These are phyloP conservation scores for Chiua virens DNA, from an alignment of 768 basidiomycete species.

Conservation along the genomic window DNA sequence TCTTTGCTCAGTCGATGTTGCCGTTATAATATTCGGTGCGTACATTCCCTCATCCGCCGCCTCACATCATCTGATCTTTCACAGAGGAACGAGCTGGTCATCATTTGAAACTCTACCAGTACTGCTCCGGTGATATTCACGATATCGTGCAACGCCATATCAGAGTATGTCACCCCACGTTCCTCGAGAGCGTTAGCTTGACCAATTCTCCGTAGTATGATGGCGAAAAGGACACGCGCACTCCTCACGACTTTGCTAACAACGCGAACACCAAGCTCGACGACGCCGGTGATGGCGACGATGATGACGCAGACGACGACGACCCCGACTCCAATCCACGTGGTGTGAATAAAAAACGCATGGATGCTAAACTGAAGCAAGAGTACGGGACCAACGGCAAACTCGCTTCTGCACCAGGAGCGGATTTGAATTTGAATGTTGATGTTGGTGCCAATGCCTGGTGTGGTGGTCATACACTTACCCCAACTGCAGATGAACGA, in stretches of 20 bases:
- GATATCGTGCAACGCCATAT: conserved; percentile 70
- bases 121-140: conserved; percentile 70
- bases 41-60: conserved; percentile 19
- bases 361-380: conserved; percentile 30
- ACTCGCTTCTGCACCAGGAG: conserved; percentile 12
- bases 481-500: conserved; percentile 23
- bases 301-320: conserved; percentile 35
- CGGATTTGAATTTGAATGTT: conserved; percentile 20
- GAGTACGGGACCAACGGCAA: conserved; percentile 26
- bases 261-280: conserved; percentile 35
- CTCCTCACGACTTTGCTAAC: conserved; percentile 49
- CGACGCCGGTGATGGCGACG: conserved; percentile 41
- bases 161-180: conserved; percentile 34
- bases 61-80: conserved; percentile 10
- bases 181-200: conserved; percentile 9
- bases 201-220: conserved; percentile 38
- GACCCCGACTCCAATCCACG: conserved; percentile 29
- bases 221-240: conserved; percentile 50
- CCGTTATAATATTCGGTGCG: conserved; percentile 82
- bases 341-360: conserved; percentile 18
- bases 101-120: conserved; percentile 80
- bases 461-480: background rate
- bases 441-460: conserved; percentile 22
- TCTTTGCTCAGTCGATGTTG: conserved; percentile 84
- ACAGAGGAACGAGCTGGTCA: conserved; percentile 78